Evolutionary conservation across 306 rosid species (phyloP), one percentile per base, ranked within the genome.

Genomic region (Hippophae rhamnoides): DNA sequence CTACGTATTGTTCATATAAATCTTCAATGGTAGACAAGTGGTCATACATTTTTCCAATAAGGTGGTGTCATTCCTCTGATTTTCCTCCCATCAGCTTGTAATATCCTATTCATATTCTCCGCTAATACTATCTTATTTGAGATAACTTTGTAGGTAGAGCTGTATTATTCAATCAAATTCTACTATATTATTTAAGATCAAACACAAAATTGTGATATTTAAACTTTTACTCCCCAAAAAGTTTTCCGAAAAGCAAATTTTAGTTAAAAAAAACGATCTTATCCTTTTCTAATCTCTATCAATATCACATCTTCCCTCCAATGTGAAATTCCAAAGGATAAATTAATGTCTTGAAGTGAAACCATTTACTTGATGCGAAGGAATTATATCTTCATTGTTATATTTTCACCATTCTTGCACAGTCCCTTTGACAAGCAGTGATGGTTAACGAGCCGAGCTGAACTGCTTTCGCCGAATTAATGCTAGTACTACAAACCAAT

Each of bases 401-500:
- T 31, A 31, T 31, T 31, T 31, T 31, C 38, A 31, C 38, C 4
- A 31, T 31, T 31, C 38, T 31, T 59, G 8, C 46, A 46, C 52
- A 45, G 1, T 44, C 18, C 9, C 10, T n/a, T 26, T 13, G 44
- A 40, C 45, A 43, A 44, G 10, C n/a, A n/a, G 7, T n/a, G n/a
- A 13, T 42, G 46, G 9, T 66, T 65, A 6, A 40, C 57, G 52
- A 41, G 60, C 52, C 62, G 63, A 54, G 42, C 49, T 31, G 60
- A 31, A 31, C 3, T 48, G 52, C 13, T 54, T 45, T 8, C 25
- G 40, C 53, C 26, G 48, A n/a, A 42, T 42, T 52, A 58, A 38
- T 64, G 27, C 48, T 40, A 68, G 38, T 47, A 50, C 69, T 65
- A 74, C 56, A 66, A 45, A 42, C 88, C 84, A 43, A 61, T n/a